Evolutionary conservation across 768 basidiomycete genomes (phyloP).

Genomic region (Krasilnikovozyma curviuscula): DNA sequence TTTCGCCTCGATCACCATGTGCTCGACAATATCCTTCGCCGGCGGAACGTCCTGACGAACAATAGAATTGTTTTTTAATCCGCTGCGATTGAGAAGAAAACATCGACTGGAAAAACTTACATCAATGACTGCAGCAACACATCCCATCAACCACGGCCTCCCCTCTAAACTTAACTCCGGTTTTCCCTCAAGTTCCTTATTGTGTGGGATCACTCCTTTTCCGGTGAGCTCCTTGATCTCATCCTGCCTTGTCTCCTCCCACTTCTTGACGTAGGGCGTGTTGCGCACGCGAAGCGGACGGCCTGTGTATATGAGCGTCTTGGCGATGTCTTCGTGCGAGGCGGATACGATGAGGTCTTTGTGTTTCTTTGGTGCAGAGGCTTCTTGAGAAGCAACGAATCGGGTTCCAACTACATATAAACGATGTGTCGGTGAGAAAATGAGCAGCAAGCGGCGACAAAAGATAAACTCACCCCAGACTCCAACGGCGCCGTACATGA

Average conservation of each 20-base stretch:
- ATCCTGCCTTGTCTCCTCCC: constrained; percentile 54
- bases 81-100: too few relatives aligned
- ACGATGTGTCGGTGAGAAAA: not conserved
- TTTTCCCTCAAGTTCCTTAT: constrained; percentile 52
- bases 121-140: constrained; percentile 40
- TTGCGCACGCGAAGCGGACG: constrained; percentile 68
- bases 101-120: constrained; percentile 11
- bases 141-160: constrained; percentile 37
- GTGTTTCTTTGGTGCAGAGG: constrained; percentile 62
- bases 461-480: constrained; percentile 36
- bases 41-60: constrained; percentile 46
- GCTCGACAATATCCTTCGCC: constrained; percentile 62
- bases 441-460: not conserved
- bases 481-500: constrained; percentile 73
- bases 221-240: constrained; percentile 69
- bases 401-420: constrained; percentile 40
- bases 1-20: constrained; percentile 33
- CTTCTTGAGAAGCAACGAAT: constrained; percentile 66
- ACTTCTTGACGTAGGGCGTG: constrained; percentile 60
- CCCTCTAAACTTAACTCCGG: constrained; percentile 48
- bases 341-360: constrained; percentile 41
- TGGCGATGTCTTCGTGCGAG: constrained; percentile 48
- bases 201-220: constrained; percentile 61
- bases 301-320: constrained; percentile 76
- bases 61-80: constrained; percentile 1